A percentile compares a stretch with the other conserved stretches of the same genome.
Conservation (phyloP, 129 eudicot genomes). For the Dittrichia graveolens region DNA sequence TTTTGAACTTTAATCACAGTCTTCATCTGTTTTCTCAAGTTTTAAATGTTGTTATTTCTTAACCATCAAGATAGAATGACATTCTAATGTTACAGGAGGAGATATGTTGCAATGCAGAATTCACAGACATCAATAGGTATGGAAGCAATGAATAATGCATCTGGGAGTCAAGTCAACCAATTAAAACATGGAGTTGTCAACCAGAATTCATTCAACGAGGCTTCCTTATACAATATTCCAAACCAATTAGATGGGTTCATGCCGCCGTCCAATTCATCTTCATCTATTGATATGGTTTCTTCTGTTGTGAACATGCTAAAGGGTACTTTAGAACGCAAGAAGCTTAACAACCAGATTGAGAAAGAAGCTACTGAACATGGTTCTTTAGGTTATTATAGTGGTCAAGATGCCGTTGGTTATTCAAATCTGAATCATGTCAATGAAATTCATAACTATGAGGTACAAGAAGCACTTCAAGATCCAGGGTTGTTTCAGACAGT, state of each 20-base stretch:
- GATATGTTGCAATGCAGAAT: slow-evolving; percentile 75
- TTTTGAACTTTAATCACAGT: not conserved
- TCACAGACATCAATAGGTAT: slow-evolving; percentile 63
- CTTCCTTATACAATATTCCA: slow-evolving; percentile 39
- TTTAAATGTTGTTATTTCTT: not conserved
- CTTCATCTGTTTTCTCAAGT: not conserved
- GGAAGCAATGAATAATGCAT: slow-evolving; percentile 58
- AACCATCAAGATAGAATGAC: slow-evolving; percentile 9
- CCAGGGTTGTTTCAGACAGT: slow-evolving; percentile 45
- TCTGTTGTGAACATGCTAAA: slow-evolving; percentile 87
- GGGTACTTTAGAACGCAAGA: slow-evolving; percentile 84
- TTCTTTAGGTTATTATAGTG: slow-evolving; percentile 51
- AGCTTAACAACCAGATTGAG: slow-evolving; percentile 45
- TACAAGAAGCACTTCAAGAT: slow-evolving; percentile 48
- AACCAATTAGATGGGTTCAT: slow-evolving; percentile 50
- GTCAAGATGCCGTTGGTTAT: slow-evolving; percentile 41
- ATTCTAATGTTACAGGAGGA: slow-evolving; percentile 56
- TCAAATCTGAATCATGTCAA: slow-evolving; percentile 40
- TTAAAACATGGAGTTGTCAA: slow-evolving; percentile 45
- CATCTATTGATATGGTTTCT: slow-evolving; percentile 69
- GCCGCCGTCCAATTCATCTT: slow-evolving; percentile 63
- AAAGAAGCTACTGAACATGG: slow-evolving; percentile 54
- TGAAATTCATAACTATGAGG: slow-evolving; percentile 41
- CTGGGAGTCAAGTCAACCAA: slow-evolving; percentile 49
- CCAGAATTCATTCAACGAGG: slow-evolving; percentile 39